These are phyloP conservation scores for Malus hybrid DNA, from an alignment of 331 rosid species.

Conservation along the genomic window DNA sequence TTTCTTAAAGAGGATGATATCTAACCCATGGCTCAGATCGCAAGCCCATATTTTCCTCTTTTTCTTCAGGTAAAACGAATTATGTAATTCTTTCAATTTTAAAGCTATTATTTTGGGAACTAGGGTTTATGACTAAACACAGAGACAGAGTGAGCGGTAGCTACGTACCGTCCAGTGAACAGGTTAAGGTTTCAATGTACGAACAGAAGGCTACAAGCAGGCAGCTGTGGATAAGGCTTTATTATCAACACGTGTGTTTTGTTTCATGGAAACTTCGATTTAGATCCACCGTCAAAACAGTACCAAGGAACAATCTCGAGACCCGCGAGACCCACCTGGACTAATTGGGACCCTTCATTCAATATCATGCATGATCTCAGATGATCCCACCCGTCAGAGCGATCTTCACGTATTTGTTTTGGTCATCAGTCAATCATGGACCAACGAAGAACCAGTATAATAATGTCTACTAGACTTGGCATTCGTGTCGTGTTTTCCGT, in stretches of 20 bases:
- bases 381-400: not conserved
- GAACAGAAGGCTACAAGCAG: too few relatives aligned
- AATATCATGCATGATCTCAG: not conserved
- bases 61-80: too few relatives aligned
- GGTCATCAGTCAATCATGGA: not conserved
- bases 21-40: too few relatives aligned
- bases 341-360: constrained; percentile 7
- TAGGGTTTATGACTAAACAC: too few relatives aligned
- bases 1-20: too few relatives aligned
- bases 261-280: constrained; percentile 28
- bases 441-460: not conserved
- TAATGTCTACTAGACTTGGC: not conserved
- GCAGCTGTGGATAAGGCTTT: not conserved
- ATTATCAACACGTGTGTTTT: constrained; percentile 19
- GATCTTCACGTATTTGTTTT: not conserved
- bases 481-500: too few relatives aligned
- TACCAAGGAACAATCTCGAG: not conserved
- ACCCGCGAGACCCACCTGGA: not conserved
- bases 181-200: not conserved
- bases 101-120: too few relatives aligned
- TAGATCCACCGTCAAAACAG: constrained; percentile 11
- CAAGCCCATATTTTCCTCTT: too few relatives aligned
- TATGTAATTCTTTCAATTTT: too few relatives aligned
- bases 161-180: not conserved
- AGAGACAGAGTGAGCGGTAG: not conserved